Evolutionary conservation across 2,329 filamentous ascomycete genomes (phyloP).

Genomic region (Exophiala sp.): DNA sequence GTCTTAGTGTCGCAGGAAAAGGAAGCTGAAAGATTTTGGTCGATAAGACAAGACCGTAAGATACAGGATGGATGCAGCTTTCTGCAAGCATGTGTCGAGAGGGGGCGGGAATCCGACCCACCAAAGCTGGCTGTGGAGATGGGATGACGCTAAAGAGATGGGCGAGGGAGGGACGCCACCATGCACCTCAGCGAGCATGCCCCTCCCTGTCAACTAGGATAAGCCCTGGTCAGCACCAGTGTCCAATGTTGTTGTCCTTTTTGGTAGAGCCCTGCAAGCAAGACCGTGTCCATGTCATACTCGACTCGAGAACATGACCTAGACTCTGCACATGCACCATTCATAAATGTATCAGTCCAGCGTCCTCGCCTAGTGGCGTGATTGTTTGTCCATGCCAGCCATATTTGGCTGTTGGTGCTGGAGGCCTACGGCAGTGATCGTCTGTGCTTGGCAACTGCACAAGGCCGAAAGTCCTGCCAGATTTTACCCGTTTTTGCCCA

Average conservation of each 20-base stretch:
- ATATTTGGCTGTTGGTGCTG: no score
- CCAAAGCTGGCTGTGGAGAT: neutral
- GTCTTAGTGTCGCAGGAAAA: neutral
- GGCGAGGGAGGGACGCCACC: conserved; percentile 3
- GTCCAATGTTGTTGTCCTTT: conserved; percentile 2
- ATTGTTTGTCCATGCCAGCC: no score
- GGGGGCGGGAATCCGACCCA: neutral
- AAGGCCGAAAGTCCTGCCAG: neutral
- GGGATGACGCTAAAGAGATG: neutral
- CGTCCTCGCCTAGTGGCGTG: no score
- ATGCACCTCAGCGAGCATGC: conserved; percentile 4
- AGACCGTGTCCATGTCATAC: neutral
- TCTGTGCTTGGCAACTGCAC: neutral
- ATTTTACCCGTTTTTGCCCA: conserved; percentile 3
- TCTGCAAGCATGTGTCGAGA: no score
- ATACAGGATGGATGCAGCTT: neutral
- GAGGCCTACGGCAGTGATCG: neutral
- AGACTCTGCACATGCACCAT: no score
- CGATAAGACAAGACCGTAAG: neutral
- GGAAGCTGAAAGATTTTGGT: neutral
- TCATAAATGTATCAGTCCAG: no score
- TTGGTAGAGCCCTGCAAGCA: neutral
- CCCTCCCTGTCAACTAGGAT: conserved; percentile 8
- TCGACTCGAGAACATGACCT: no score
- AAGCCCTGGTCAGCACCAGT: neutral